These are phyloP conservation scores for Gracilaria domingensis DNA, from an alignment of 23 red algal species.

Conservation along the genomic window DNA sequence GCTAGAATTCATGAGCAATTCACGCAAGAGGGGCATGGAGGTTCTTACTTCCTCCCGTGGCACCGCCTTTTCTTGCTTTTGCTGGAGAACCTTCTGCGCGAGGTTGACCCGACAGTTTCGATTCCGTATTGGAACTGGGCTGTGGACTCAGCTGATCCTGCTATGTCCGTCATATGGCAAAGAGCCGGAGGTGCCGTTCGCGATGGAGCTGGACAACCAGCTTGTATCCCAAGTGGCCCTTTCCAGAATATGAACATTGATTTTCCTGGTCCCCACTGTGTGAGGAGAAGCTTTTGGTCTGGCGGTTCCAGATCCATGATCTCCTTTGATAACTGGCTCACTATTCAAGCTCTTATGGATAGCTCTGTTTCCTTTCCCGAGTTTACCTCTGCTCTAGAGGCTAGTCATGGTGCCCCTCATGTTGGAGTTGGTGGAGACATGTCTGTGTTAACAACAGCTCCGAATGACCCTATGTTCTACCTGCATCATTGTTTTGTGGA, in stretches of 20 bases:
- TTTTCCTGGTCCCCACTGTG: constrained; percentile 24
- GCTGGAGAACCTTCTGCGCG: constrained; percentile 71
- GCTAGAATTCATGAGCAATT: constrained; percentile 54
- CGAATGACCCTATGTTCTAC: constrained; percentile 75
- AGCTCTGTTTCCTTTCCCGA: background rate
- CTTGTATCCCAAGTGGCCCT: constrained; percentile 32
- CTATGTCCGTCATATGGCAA: constrained; percentile 49
- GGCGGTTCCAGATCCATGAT: constrained; percentile 39
- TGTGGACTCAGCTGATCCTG: constrained; percentile 47
- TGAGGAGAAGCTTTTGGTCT: constrained; percentile 52
- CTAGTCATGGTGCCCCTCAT: constrained; percentile 59
- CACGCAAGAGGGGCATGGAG: constrained; percentile 48
- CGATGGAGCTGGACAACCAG: background rate
- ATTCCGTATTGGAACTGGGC: constrained; percentile 80
- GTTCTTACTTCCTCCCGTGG: constrained; percentile 73
- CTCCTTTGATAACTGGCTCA: background rate
- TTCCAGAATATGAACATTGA: constrained; percentile 18
- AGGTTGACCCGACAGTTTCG: constrained; percentile 44
- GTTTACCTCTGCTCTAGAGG: constrained; percentile 53
- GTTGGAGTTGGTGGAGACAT: constrained; percentile 70
- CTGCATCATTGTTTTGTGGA: constrained; percentile 72
- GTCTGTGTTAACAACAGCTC: constrained; percentile 29
- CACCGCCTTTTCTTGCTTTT: constrained; percentile 65
- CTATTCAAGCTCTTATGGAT: constrained; percentile 34
- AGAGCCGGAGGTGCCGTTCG: constrained; percentile 42